A percentile compares a stretch with the other conserved stretches of the same genome.
phyloP scores from a whole-genome alignment of 345 rosid species.

The Aquilaria sinensis region DNA sequence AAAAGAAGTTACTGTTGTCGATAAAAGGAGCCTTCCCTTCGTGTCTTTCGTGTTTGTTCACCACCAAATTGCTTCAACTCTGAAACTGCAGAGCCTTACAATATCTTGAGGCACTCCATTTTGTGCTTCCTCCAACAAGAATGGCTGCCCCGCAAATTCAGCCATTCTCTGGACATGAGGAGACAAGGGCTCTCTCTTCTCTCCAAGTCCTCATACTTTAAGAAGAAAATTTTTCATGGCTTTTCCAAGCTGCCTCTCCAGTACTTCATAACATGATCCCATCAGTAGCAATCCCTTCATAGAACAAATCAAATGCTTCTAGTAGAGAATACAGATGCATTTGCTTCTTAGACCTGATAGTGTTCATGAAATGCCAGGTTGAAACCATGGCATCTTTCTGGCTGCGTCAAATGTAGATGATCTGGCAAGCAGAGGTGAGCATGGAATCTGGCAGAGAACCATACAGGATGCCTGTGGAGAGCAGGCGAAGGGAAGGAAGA shows the following conservation, averaged over 20 bases:
- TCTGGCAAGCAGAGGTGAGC: neutral
- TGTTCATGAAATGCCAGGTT: slow-evolving; percentile 8
- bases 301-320: slow-evolving; percentile 15
- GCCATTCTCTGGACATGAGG: neutral
- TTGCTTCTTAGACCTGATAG: neutral
- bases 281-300: slow-evolving; percentile 4
- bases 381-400: slow-evolving; percentile 9
- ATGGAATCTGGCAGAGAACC: slow-evolving; percentile 8
- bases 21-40: neutral
- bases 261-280: slow-evolving; percentile 9
- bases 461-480: slow-evolving; percentile 12
- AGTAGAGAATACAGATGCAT: neutral
- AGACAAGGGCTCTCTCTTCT: neutral
- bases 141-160: slow-evolving; percentile 1
- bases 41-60: neutral
- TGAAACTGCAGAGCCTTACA: slow-evolving; percentile 6
- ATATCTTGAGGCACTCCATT: neutral
- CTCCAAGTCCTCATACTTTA: slow-evolving; percentile 13
- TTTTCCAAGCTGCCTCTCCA: slow-evolving; percentile 11
- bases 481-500: slow-evolving; percentile 9
- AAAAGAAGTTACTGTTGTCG: slow-evolving; percentile 10
- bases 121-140: neutral
- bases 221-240: neutral
- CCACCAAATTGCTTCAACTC: neutral
- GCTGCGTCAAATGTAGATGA: slow-evolving; percentile 11